phyloP scores from a whole-genome alignment of 495 filamentous ascomycete genomes.

The Aspergillus sparsus region DNA sequence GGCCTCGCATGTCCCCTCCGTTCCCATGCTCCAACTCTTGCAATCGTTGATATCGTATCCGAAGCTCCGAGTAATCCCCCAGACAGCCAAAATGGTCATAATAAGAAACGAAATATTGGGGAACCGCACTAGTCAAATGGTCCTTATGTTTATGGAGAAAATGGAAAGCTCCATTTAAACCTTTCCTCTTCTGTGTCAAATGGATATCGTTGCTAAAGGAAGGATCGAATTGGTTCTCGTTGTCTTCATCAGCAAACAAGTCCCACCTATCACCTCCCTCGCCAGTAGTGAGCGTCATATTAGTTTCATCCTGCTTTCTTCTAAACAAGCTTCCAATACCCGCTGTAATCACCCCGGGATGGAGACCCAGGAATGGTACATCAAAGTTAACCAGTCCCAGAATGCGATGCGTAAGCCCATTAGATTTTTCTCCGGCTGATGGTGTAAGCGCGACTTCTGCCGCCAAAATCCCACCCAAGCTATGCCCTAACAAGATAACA shows the following conservation, averaged over 20 bases:
- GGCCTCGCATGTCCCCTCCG: not conserved
- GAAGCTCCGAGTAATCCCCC: conserved; percentile 69
- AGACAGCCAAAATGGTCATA: conserved; percentile 80
- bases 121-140: conserved; percentile 66
- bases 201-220: conserved; percentile 46
- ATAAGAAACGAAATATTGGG: conserved; percentile 73
- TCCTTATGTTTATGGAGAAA: conserved; percentile 81
- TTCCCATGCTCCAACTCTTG: not conserved
- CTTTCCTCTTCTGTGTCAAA: conserved; percentile 42
- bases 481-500: conserved; percentile 83
- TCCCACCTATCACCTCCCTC: not conserved
- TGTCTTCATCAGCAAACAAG: not conserved
- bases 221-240: conserved; percentile 59
- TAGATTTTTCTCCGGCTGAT: conserved; percentile 24
- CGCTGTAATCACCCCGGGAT: conserved; percentile 80
- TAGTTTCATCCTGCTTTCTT: conserved; percentile 42
- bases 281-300: conserved; percentile 5
- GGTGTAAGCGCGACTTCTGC: conserved; percentile 74
- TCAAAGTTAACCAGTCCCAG: conserved; percentile 85
- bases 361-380: conserved; percentile 83
- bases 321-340: conserved; percentile 78
- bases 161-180: conserved; percentile 66
- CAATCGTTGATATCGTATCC: not conserved
- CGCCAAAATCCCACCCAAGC: conserved; percentile 82
- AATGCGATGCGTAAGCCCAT: conserved; percentile 64